These are phyloP conservation scores for Myxozyma neglecta DNA, from an alignment of 805 yeast genomes.

Conservation along the genomic window DNA sequence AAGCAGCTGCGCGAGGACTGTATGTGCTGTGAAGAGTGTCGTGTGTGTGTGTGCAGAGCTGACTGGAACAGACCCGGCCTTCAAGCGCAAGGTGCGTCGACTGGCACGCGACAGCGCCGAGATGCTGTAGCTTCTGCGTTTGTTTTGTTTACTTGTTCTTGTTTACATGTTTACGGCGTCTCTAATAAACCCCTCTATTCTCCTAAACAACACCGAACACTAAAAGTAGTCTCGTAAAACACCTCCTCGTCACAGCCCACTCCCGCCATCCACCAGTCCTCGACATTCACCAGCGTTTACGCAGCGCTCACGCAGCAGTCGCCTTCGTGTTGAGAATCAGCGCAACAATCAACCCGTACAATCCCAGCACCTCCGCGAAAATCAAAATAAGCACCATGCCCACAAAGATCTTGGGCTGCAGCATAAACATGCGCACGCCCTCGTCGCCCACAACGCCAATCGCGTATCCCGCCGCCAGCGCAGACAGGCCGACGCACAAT, in stretches of 20 bases:
- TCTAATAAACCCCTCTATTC: background rate
- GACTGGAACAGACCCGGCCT: slow-evolving; percentile 40
- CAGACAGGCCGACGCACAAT: slow-evolving; percentile 90
- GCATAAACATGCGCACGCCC: slow-evolving; percentile 85
- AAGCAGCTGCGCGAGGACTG: slow-evolving; percentile 73
- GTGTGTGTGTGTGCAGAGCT: background rate
- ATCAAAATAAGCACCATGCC: slow-evolving; percentile 86
- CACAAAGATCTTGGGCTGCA: slow-evolving; percentile 83
- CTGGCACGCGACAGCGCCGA: slow-evolving; percentile 41
- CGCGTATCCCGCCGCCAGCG: slow-evolving; percentile 95
- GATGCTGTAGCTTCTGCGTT: slow-evolving; percentile 11
- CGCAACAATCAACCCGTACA: slow-evolving; percentile 97
- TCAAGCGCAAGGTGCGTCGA: slow-evolving; percentile 68
- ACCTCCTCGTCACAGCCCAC: too few relatives aligned
- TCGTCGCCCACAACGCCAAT: slow-evolving; percentile 93
- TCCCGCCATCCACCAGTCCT: too few relatives aligned
- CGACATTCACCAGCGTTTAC: too few relatives aligned
- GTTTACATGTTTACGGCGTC: too few relatives aligned
- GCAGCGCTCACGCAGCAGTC: too few relatives aligned
- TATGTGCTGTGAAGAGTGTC: slow-evolving; percentile 31
- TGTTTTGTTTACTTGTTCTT: background rate
- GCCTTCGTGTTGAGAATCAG: slow-evolving; percentile 97
- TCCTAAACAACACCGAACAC: background rate
- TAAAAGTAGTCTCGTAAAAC: background rate
- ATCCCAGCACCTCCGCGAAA: slow-evolving; percentile 91